Percentiles rank a stretch among this genome's conserved stretches.
phyloP scores from a whole-genome alignment of 2,329 filamentous ascomycete genomes.

The Drechslerella dactyloides region DNA sequence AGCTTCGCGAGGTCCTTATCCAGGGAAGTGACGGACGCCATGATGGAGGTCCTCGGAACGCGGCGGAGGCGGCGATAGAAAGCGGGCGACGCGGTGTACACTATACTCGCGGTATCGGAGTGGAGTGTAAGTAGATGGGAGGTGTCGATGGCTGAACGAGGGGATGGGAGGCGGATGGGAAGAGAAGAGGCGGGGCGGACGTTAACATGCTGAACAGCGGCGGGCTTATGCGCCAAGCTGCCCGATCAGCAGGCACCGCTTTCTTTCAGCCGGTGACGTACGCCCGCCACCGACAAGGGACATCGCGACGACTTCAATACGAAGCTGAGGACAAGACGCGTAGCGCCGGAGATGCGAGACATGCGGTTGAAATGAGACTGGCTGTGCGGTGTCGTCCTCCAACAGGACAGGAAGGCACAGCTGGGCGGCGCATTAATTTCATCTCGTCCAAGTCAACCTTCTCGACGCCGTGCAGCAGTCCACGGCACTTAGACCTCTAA shows the following conservation, averaged over 20 bases:
- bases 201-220: conserved; percentile 9
- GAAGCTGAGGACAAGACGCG: no score
- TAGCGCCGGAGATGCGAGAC: no score
- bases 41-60: conserved; percentile 58
- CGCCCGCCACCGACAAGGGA: neutral
- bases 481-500: neutral
- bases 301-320: no score
- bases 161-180: conserved; percentile 10
- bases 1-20: conserved; percentile 94
- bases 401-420: neutral
- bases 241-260: conserved; percentile 5
- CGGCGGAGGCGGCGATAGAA: conserved; percentile 31
- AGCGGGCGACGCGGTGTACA: conserved; percentile 32
- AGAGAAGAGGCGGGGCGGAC: neutral
- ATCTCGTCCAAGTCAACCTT: neutral
- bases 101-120: neutral
- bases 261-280: neutral
- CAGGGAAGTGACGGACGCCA: conserved; percentile 92
- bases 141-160: conserved; percentile 2
- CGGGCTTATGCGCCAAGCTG: neutral
- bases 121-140: neutral
- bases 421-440: neutral
- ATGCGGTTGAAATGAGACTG: no score
- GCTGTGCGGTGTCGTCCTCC: no score
- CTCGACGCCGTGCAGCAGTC: neutral